phyloP scores from a whole-genome alignment of 306 rosid species.

The Quillaja saponaria region DNA sequence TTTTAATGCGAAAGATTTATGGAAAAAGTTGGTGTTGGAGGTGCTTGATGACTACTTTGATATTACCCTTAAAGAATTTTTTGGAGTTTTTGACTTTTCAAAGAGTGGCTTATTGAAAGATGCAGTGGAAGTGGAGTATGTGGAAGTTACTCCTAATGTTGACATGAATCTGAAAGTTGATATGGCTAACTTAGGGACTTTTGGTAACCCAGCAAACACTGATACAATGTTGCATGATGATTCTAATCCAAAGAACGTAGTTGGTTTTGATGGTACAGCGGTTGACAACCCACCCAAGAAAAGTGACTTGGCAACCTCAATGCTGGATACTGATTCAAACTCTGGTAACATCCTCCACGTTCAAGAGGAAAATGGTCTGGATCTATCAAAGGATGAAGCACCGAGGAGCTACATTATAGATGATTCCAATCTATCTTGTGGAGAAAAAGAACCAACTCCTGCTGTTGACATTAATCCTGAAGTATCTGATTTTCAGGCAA shows the following conservation, averaged over 20 bases:
- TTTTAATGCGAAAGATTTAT: conserved; percentile 45
- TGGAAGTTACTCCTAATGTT: background rate
- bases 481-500: background rate
- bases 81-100: conserved; percentile 32
- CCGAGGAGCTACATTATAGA: too few relatives aligned
- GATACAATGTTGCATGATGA: conserved; percentile 23
- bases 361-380: conserved; percentile 29
- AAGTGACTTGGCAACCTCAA: background rate
- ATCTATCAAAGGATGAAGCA: too few relatives aligned
- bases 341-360: background rate
- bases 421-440: too few relatives aligned
- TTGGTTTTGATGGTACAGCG: conserved; percentile 22
- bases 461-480: background rate
- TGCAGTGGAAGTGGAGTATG: conserved; percentile 26
- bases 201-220: conserved; percentile 3
- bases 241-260: background rate
- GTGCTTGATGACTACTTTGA: conserved; percentile 49
- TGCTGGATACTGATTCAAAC: conserved; percentile 25
- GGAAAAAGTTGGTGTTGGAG: conserved; percentile 56
- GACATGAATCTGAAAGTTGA: background rate
- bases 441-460: background rate
- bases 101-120: conserved; percentile 30
- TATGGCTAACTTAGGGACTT: conserved; percentile 23
- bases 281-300: conserved; percentile 18
- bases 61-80: conserved; percentile 40